Percentiles rank a stretch among this genome's conserved stretches.
phyloP scores from a whole-genome alignment of 1,284 basidiomycete species.

The Chalciporus sp. region DNA sequence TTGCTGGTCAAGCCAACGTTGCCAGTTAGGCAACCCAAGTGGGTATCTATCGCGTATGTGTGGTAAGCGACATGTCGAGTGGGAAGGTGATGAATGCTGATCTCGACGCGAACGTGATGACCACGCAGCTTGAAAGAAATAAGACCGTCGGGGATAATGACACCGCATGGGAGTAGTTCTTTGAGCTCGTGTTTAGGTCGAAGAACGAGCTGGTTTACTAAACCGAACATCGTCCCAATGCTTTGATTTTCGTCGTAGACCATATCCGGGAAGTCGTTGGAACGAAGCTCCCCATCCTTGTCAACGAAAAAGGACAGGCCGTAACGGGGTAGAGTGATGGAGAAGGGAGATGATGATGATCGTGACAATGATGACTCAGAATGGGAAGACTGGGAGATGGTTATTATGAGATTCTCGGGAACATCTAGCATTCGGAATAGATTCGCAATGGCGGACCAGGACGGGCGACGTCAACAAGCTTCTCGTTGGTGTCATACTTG shows the following conservation, averaged over 20 bases:
- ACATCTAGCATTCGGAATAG: constrained; percentile 37
- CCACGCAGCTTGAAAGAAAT: constrained; percentile 25
- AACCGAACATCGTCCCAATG: constrained; percentile 10
- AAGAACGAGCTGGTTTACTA: constrained; percentile 41
- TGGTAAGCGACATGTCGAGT: constrained; percentile 22
- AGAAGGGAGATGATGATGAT: constrained; percentile 10
- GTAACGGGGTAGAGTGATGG: constrained; percentile 38
- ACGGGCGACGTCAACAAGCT: constrained; percentile 26
- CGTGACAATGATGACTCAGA: constrained; percentile 7
- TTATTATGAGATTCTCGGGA: constrained; percentile 32
- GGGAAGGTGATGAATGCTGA: constrained; percentile 15
- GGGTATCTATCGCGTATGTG: constrained; percentile 41
- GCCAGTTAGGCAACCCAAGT: constrained; percentile 41
- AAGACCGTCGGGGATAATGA: constrained; percentile 44
- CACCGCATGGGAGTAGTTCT: constrained; percentile 21
- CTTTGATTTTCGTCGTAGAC: constrained; percentile 23
- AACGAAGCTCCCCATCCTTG: constrained; percentile 26
- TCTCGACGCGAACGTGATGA: constrained; percentile 28
- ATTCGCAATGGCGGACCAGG: constrained; percentile 33
- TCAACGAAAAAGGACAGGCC: constrained; percentile 36
- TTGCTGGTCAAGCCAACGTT: constrained; percentile 36
- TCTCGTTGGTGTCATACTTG: constrained; percentile 12
- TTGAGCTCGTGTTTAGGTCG: constrained; percentile 29
- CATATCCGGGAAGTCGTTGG: constrained; percentile 26
- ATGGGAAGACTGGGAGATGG: constrained; percentile 5